Conservation (phyloP, 169 alveolate genomes). For the Plasmodium vinckei region DNA sequence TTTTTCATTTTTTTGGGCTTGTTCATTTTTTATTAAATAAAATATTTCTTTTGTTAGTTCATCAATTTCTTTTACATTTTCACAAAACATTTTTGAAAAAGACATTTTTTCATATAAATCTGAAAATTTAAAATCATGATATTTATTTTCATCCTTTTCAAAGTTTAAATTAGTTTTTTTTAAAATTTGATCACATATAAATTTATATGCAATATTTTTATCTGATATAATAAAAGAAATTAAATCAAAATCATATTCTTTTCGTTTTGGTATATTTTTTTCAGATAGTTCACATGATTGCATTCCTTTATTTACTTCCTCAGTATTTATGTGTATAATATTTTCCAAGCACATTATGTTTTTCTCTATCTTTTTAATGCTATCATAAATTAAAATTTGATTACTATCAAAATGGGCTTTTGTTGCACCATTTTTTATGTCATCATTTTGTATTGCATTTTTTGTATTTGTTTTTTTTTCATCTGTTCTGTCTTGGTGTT, state of each 20-base stretch:
- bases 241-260: background rate
- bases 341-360: background rate
- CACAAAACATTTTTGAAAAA: slow-evolving; percentile 21
- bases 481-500: background rate
- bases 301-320: background rate
- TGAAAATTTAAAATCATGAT: background rate
- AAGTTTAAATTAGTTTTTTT: slow-evolving; percentile 10
- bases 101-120: slow-evolving; percentile 45
- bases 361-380: background rate
- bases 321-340: slow-evolving; percentile 6
- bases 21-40: slow-evolving; percentile 3
- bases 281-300: background rate
- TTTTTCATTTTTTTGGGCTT: background rate
- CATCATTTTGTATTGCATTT: background rate
- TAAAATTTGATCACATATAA: slow-evolving; percentile 24
- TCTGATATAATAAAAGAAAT: slow-evolving; percentile 17
- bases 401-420: slow-evolving; percentile 1
- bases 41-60: slow-evolving; percentile 16
- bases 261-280: background rate
- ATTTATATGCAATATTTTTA: slow-evolving; percentile 33
- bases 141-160: slow-evolving; percentile 6
- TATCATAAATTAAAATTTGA: slow-evolving; percentile 37
- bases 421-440: background rate
- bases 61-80: slow-evolving; percentile 1
- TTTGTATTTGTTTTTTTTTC: slow-evolving; percentile 4